Percentiles rank a stretch among this genome's conserved stretches.
phyloP scores from a whole-genome alignment of 768 basidiomycete species.

The Lactifluus volemus region DNA sequence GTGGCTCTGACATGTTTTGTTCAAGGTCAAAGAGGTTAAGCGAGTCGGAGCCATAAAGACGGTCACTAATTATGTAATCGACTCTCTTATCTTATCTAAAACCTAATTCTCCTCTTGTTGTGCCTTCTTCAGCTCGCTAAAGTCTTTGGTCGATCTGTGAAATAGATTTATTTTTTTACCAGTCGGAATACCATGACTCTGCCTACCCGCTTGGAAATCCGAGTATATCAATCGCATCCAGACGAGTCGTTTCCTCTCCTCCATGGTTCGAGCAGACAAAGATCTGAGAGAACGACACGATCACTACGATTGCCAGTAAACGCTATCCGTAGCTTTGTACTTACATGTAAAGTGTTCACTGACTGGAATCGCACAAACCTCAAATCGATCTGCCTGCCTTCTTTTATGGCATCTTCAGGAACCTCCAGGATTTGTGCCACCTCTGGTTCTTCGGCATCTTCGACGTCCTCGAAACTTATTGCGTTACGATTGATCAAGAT shows the following conservation, averaged over 20 bases:
- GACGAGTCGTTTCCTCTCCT: constrained; percentile 51
- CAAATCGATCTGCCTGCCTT: constrained; percentile 43
- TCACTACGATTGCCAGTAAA: not conserved
- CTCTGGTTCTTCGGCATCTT: constrained; percentile 39
- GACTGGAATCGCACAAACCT: constrained; percentile 63
- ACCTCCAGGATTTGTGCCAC: constrained; percentile 53
- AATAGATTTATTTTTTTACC: not conserved
- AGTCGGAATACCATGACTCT: not conserved
- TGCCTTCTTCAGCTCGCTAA: constrained; percentile 32
- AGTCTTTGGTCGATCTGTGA: constrained; percentile 30
- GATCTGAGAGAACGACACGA: constrained; percentile 33
- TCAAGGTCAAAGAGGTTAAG: not conserved
- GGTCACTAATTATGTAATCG: not conserved
- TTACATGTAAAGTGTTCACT: constrained; percentile 58
- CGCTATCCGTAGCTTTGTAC: constrained; percentile 21
- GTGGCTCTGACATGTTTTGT: constrained; percentile 26
- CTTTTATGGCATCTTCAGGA: constrained; percentile 37
- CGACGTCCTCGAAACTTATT: constrained; percentile 60
- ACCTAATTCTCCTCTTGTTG: constrained; percentile 21
- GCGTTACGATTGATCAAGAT: constrained; percentile 50
- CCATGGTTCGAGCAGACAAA: constrained; percentile 64
- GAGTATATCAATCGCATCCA: constrained; percentile 58
- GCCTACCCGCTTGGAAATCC: constrained; percentile 51
- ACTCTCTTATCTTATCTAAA: not conserved
- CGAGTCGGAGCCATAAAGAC: not conserved